Evolutionary conservation across 129 eudicot species (phyloP).

Genomic region (Flaveria brownii): DNA sequence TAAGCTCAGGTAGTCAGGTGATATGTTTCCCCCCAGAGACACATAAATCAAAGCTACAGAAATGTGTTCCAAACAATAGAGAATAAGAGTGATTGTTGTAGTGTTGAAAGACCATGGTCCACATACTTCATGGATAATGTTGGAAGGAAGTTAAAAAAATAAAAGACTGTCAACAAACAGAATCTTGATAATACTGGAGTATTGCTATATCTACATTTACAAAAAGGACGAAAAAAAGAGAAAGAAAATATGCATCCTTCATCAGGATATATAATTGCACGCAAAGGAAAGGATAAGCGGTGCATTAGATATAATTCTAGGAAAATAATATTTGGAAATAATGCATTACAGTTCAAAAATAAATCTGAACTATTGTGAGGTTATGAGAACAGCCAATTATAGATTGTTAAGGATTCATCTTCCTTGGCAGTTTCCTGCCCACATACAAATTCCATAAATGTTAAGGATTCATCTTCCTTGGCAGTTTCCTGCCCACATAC

Average conservation of each 20-base stretch:
- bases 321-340: background rate
- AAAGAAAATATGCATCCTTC: background rate
- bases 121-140: background rate
- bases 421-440: background rate
- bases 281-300: background rate
- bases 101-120: background rate
- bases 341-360: background rate
- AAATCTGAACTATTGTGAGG: background rate
- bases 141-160: background rate
- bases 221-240: background rate
- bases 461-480: background rate
- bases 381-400: background rate
- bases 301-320: background rate
- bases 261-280: background rate
- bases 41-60: slow-evolving; percentile 4
- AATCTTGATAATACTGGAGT: background rate
- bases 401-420: background rate
- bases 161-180: background rate
- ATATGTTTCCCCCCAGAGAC: background rate
- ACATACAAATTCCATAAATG: background rate
- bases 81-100: background rate
- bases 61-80: background rate
- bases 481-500: background rate
- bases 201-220: background rate
- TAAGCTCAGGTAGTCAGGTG: background rate